phyloP scores from a whole-genome alignment of 352 stramenopile species.

The Pythium insidiosum region DNA sequence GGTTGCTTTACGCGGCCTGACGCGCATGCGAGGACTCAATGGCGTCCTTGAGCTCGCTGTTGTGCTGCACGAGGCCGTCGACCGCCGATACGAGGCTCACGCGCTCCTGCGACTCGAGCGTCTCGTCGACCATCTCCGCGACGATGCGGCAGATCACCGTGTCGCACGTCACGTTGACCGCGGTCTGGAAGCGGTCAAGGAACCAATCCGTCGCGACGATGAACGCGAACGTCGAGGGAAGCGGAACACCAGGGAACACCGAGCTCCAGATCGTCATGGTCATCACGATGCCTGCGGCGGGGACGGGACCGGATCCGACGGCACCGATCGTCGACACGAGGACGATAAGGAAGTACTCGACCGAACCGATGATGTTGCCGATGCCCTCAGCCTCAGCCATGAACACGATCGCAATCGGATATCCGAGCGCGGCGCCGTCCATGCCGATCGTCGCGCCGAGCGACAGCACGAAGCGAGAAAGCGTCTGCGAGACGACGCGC shows the following conservation, averaged over 20 bases:
- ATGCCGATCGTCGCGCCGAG: conserved; percentile 26
- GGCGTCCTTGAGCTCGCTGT: conserved; percentile 15
- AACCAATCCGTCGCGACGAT: conserved; percentile 57
- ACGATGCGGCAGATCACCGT: conserved; percentile 50
- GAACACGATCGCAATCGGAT: conserved; percentile 28
- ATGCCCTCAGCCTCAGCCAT: conserved; percentile 22
- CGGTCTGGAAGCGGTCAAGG: conserved; percentile 43
- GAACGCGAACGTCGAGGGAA: conserved; percentile 42
- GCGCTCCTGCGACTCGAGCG: conserved; percentile 16
- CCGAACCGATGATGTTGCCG: conserved; percentile 13
- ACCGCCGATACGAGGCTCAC: conserved; percentile 12
- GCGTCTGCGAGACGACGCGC: conserved; percentile 9
- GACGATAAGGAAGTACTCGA: conserved; percentile 26
- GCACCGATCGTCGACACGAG: conserved; percentile 22
- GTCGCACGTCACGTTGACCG: conserved; percentile 56
- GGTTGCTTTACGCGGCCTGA: too few species aligned
- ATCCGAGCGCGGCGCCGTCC: conserved; percentile 21
- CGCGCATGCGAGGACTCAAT: too few species aligned
- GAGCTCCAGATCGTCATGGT: conserved; percentile 31
- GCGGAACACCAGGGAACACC: conserved; percentile 20
- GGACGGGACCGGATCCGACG: conserved; percentile 23
- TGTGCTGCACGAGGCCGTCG: conserved; percentile 3
- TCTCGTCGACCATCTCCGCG: conserved; percentile 22
- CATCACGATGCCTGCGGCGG: conserved; percentile 24
- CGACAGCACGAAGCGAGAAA: conserved; percentile 24